Evolutionary conservation across 2,329 filamentous ascomycete genomes (phyloP), one percentile per base, ranked within the genome.

Genomic region (Geosmithia morbida): DNA sequence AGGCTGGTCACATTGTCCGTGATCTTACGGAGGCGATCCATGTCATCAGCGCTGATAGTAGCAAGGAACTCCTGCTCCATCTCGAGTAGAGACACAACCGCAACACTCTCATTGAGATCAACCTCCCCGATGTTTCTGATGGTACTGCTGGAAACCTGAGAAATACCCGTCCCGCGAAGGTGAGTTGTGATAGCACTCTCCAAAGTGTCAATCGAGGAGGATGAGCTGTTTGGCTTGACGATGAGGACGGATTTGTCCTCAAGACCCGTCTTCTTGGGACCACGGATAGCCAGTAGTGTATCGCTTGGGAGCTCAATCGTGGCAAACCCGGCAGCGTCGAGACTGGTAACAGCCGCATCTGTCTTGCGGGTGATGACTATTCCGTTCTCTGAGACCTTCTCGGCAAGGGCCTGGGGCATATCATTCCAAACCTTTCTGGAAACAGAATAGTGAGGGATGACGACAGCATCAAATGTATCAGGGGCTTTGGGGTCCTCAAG

Each of bases 41-140:
- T 49, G 13, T 46, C 41, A 13, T 44, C 10, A 11, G 26, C 19
- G 41, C 18, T 30, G n/a, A 49, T 29, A 17, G 40, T 47, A 17
- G 48, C 48, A 16, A 49, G 45, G 30, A 49, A 49, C 19, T 49
- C 48, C 29, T 26, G n/a, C 3, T 46, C 48, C 2, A 49, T 10
- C 30, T 49, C 48, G 16, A 49, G 44, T 2, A 49, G 18, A 7
- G 41, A 49, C 16, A 49, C 43, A 17, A 17, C 17, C 7, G 37
- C 20, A 13, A 37, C 29, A 22, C 16, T 42, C 13, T 42, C 39
- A 10, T 19, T 43, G 20, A 47, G 41, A 13, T 43, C 22, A n/a
- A 20, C 18, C 3, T 7, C n/a, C 20, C 43, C 40, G 39, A 47
- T 18, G 16, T 47, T 18, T 10, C 14, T 20, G 16, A 41, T 11